phyloP scores from a whole-genome alignment of 257 asterid species.

The Coffea eugenioides region DNA sequence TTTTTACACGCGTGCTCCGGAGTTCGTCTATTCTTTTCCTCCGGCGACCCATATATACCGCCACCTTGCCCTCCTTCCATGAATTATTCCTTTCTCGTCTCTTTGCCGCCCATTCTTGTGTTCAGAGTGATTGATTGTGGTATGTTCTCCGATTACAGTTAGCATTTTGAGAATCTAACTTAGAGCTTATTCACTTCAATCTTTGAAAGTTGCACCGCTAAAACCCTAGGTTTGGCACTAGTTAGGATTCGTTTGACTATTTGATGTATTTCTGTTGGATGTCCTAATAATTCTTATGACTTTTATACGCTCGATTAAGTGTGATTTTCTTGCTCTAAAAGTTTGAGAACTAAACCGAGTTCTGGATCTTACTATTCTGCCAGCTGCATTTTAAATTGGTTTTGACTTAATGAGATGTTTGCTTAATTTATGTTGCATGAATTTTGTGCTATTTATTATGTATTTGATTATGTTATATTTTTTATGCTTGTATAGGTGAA shows the following conservation, averaged over 20 bases:
- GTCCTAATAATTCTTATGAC: not conserved
- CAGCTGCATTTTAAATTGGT: not conserved
- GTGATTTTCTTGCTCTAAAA: not conserved
- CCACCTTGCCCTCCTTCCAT: not conserved
- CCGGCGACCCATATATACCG: constrained; percentile 6
- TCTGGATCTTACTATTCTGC: not conserved
- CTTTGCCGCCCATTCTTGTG: constrained; percentile 24
- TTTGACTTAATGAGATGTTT: not conserved
- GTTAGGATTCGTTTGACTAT: constrained; percentile 6
- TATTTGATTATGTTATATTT: not conserved
- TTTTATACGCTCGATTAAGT: not conserved
- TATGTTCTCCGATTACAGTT: constrained; percentile 44
- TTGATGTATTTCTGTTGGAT: not conserved
- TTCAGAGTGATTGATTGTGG: constrained; percentile 80
- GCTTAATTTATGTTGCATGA: not conserved
- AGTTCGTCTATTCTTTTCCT: constrained; percentile 2
- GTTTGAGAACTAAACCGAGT: not conserved
- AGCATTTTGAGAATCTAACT: not conserved
- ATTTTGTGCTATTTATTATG: not conserved
- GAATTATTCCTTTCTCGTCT: constrained; percentile 18
- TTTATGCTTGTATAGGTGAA: not conserved
- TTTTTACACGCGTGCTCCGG: constrained; percentile 26
- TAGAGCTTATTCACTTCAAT: constrained; percentile 11
- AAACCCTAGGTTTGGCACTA: constrained; percentile 25
- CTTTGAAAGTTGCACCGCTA: not conserved